Conservation (phyloP, 345 rosid species). For the Kernera saxatilis region DNA sequence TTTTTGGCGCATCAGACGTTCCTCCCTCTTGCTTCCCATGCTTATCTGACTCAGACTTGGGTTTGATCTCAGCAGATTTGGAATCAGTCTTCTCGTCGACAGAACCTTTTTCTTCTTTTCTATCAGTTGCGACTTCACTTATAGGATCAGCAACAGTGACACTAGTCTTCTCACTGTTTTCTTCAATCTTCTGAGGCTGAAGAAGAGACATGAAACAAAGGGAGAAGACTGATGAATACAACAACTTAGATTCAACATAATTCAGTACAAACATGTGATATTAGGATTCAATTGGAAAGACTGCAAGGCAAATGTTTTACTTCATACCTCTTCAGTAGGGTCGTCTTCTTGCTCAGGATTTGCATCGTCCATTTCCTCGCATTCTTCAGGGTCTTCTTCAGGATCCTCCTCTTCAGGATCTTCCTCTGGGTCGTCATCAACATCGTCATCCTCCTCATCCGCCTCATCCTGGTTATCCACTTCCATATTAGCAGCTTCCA, state of each 20-base stretch:
- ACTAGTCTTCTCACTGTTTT: conserved; percentile 34
- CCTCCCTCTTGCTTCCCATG: conserved; percentile 28
- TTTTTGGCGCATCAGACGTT: conserved; percentile 33
- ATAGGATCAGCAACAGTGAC: conserved; percentile 1
- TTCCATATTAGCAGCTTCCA: conserved; percentile 33
- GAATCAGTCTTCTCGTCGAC: conserved; percentile 25
- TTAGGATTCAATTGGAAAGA: conserved; percentile 1
- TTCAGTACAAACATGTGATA: not conserved
- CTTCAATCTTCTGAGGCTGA: conserved; percentile 34
- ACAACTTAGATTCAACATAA: not conserved
- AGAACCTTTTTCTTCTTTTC: conserved; percentile 34
- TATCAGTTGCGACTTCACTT: conserved; percentile 32
- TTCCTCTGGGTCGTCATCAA: conserved; percentile 48
- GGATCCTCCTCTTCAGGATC: conserved; percentile 82
- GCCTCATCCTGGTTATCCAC: conserved; percentile 37
- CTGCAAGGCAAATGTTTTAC: not conserved
- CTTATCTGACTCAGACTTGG: conserved; percentile 31
- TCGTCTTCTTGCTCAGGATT: conserved; percentile 35
- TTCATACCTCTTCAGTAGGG: conserved; percentile 48
- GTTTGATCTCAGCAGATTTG: conserved; percentile 35
- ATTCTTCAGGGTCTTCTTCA: conserved; percentile 58
- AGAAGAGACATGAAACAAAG: not conserved
- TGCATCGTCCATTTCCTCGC: conserved; percentile 51
- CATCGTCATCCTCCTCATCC: conserved; percentile 32
- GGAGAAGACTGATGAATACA: not conserved